A percentile compares a stretch with the other conserved stretches of the same genome.
phyloP scores from a whole-genome alignment of 371 early-diverging fungal species.

The Rhizomucor pusillus region DNA sequence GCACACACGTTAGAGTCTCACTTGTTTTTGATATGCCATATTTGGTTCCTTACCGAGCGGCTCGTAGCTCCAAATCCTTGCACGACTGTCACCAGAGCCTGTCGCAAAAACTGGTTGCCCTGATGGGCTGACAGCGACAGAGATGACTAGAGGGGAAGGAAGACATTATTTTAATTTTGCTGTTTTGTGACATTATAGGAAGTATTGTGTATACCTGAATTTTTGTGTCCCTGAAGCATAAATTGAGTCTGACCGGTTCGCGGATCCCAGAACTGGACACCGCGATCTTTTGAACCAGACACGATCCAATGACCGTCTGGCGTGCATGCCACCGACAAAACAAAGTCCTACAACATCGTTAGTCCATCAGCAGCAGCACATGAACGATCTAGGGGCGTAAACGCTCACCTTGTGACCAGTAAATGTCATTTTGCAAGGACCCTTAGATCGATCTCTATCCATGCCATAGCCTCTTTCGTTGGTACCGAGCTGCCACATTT shows the following conservation, averaged over 20 bases:
- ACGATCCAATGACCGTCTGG: conserved; percentile 93
- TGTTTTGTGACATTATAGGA: not conserved
- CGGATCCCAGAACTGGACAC: conserved; percentile 96
- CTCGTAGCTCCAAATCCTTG: conserved; percentile 88
- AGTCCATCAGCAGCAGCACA: not conserved
- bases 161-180: conserved; percentile 4
- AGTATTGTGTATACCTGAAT: conserved; percentile 67
- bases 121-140: conserved; percentile 81
- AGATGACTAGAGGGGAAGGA: conserved; percentile 87
- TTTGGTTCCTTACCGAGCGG: conserved; percentile 15
- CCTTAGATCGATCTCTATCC: conserved; percentile 26
- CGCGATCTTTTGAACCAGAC: conserved; percentile 92
- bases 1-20: not conserved
- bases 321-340: conserved; percentile 92
- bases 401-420: conserved; percentile 48
- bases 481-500: conserved; percentile 80
- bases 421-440: conserved; percentile 47
- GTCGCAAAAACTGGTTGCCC: conserved; percentile 89
- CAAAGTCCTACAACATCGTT: conserved; percentile 76
- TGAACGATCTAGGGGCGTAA: not conserved
- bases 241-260: conserved; percentile 77
- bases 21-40: not conserved
- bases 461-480: conserved; percentile 29
- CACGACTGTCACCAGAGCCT: conserved; percentile 94
- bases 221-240: conserved; percentile 95